A percentile compares a stretch with the other conserved stretches of the same genome.
Conservation (phyloP, 345 rosid genomes). For the Hevea brasiliensis region DNA sequence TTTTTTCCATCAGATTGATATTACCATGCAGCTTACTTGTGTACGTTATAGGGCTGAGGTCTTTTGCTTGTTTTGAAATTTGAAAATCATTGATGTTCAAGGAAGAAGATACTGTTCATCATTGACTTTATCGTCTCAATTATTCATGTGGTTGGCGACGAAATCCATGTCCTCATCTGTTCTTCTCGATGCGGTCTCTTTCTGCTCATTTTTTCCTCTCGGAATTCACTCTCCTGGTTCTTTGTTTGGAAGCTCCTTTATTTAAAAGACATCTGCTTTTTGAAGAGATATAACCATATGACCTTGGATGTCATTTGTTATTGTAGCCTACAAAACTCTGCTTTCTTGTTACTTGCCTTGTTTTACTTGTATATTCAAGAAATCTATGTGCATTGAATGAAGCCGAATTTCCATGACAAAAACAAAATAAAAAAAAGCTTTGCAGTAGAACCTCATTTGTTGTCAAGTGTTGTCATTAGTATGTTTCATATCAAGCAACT, state of each 20-base stretch:
- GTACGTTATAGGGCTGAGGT: background rate
- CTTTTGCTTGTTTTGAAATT: background rate
- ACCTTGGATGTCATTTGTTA: background rate
- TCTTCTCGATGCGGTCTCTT: constrained; percentile 8
- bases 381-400: background rate
- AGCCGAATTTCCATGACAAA: too few relatives aligned
- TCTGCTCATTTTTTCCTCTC: background rate
- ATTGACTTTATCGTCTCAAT: constrained; percentile 8
- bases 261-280: background rate
- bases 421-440: background rate
- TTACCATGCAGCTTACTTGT: background rate
- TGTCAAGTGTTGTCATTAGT: background rate
- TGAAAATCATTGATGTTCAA: background rate
- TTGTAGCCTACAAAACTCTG: constrained; percentile 2
- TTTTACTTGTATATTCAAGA: background rate
- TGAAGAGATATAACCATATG: background rate
- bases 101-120: background rate
- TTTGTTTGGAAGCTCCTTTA: background rate
- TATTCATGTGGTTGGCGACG: constrained; percentile 12
- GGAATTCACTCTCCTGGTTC: too few relatives aligned
- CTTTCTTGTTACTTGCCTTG: background rate
- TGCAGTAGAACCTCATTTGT: background rate
- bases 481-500: background rate
- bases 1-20: background rate
- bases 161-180: constrained; percentile 14